Conservation (phyloP, 495 filamentous ascomycete species). For the Chaetomium fimeti region DNA sequence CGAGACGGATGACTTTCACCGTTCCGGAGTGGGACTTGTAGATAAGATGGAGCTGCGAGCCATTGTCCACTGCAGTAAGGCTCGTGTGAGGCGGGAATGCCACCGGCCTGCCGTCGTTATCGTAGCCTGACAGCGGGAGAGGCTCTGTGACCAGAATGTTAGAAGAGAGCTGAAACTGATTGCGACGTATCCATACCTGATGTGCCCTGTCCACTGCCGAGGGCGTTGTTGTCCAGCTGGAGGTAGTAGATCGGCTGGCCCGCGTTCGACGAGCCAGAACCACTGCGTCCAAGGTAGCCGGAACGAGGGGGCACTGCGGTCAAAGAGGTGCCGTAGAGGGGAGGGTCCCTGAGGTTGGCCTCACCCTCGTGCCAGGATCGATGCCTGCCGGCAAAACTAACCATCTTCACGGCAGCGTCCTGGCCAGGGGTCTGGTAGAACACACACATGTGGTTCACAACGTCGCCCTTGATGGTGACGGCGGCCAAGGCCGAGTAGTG, state of each 20-base stretch:
- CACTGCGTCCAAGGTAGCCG: not conserved
- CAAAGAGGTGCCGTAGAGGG: slow-evolving; percentile 3
- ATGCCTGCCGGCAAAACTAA: slow-evolving; percentile 10
- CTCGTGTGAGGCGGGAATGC: slow-evolving; percentile 1
- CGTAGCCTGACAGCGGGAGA: slow-evolving; percentile 7
- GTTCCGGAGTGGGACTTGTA: slow-evolving; percentile 5
- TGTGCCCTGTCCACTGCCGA: slow-evolving; percentile 1
- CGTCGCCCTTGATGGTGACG: slow-evolving; percentile 4
- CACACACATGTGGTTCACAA: slow-evolving; percentile 11
- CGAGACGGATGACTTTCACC: slow-evolving; percentile 1
- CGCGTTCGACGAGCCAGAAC: not conserved
- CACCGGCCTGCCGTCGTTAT: slow-evolving; percentile 4
- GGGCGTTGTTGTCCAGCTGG: slow-evolving; percentile 2
- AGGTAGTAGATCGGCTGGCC: slow-evolving; percentile 3
- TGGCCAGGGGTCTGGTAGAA: slow-evolving; percentile 10
- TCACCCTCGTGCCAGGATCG: not conserved
- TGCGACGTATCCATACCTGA: not conserved
- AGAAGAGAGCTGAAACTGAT: not conserved
- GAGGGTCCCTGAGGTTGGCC: slow-evolving; percentile 8
- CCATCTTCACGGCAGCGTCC: slow-evolving; percentile 11
- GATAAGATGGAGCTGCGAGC: slow-evolving; percentile 1
- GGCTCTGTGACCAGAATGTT: slow-evolving; percentile 5
- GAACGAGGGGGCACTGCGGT: slow-evolving; percentile 1
- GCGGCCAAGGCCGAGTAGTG: slow-evolving; percentile 5
- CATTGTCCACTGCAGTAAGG: slow-evolving; percentile 4